Evolutionary conservation across 805 yeast genomes (phyloP), one percentile per base, ranked within the genome.

Genomic region (Lipomyces kockii): DNA sequence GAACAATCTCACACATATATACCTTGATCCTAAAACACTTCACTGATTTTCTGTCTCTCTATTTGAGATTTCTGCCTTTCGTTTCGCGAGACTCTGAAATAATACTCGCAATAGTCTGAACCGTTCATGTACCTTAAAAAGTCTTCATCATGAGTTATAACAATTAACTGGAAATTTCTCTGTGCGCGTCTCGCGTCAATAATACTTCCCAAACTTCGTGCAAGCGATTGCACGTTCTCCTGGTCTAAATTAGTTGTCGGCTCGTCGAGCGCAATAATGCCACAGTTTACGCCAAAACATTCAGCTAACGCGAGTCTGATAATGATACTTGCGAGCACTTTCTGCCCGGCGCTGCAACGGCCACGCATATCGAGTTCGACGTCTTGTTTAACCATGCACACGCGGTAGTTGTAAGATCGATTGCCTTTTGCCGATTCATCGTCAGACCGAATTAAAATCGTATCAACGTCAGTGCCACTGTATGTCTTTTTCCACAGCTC

Each of bases 341-440:
- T 91, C 78, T 95, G 99, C 0, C 99, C 99, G 0, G 99, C 98
- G 1, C 97, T 91, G 77, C 99, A 95, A 66, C 99, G 81, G 0
- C 99, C 99, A 69, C 99, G 85, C 99, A 95, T 95, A 76, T 95
- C 99, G 59, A 95, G 80, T 77, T 95, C 98, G 0, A 88, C 90
- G 67, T 90, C 94, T 74, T 90, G 91, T 76, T 95, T 95, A 67
- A 88, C 87, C 99, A 95, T 95, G 27, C 93, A 97, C 22, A 95
- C 73, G 4, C 74, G 66, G 65, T 71, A 71, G 62, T 71, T 71
- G 49, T 71, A 71, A 25, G 72, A 66, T 46, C 71, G 11, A 80
- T 83, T 66, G 2, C 82, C 85, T 62, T 80, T 82, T 2, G 80
- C 79, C 17, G 79, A 76, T 62, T 85, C 85, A 27, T 87, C 88